These are phyloP conservation scores for Talaromyces verruculosus DNA, from an alignment of 2,329 filamentous ascomycete species.

Conservation along the genomic window DNA sequence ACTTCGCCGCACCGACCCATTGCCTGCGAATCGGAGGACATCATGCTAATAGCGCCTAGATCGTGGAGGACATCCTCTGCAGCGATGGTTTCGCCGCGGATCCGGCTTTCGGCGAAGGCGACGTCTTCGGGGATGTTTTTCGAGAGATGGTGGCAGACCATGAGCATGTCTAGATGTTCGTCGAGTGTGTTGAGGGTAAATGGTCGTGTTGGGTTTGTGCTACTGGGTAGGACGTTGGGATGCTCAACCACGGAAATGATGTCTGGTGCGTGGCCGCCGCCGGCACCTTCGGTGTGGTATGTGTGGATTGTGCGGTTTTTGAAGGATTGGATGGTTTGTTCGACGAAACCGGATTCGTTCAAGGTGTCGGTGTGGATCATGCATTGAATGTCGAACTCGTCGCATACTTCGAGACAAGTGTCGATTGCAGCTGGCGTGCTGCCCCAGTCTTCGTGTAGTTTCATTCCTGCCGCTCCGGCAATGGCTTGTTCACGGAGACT, in stretches of 20 bases:
- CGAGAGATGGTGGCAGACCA: slow-evolving; percentile 94
- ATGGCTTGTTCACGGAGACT: slow-evolving; percentile 76
- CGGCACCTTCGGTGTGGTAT: slow-evolving; percentile 94
- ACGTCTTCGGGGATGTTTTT: slow-evolving; percentile 94
- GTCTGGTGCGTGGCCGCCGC: slow-evolving; percentile 91
- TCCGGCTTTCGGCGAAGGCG: slow-evolving; percentile 90
- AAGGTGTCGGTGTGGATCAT: slow-evolving; percentile 95
- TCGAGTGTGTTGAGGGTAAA: slow-evolving; percentile 91
- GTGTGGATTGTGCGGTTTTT: slow-evolving; percentile 88
- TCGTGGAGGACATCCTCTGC: slow-evolving; percentile 96
- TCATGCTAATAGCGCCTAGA: slow-evolving; percentile 94
- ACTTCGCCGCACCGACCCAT: slow-evolving; percentile 98
- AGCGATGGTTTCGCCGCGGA: slow-evolving; percentile 92
- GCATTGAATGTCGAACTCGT: slow-evolving; percentile 88
- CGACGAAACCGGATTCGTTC: slow-evolving; percentile 96
- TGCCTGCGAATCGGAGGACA: slow-evolving; percentile 91
- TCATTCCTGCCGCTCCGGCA: slow-evolving; percentile 85
- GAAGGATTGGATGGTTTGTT: slow-evolving; percentile 83
- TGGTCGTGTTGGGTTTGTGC: slow-evolving; percentile 88
- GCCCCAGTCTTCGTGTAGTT: slow-evolving; percentile 96
- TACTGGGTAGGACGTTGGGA: slow-evolving; percentile 81
- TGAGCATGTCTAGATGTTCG: slow-evolving; percentile 96
- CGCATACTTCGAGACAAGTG: slow-evolving; percentile 78
- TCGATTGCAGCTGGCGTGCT: slow-evolving; percentile 89
- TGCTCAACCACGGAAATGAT: slow-evolving; percentile 93